These are phyloP conservation scores for Phytopythium mirpurense DNA, from an alignment of 352 stramenopile genomes.

Conservation along the genomic window DNA sequence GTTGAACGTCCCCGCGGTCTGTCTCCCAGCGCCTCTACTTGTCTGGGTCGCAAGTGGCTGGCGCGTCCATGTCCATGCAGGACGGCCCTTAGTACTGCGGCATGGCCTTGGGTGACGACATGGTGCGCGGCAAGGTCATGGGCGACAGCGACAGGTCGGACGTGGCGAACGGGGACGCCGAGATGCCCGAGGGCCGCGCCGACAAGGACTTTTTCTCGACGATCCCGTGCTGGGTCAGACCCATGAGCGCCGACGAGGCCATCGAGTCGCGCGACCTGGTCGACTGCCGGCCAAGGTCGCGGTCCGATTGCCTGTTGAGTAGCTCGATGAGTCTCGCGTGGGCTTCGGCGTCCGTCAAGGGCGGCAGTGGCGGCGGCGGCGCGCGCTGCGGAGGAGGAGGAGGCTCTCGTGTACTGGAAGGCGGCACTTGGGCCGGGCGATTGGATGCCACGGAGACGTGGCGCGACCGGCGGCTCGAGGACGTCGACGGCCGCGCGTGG, in stretches of 20 bases:
- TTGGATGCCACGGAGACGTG: conserved; percentile 2
- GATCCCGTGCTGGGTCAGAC: not conserved
- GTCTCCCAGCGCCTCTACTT: not conserved
- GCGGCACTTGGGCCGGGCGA: not conserved
- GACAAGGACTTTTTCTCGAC: not conserved
- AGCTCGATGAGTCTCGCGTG: conserved; percentile 3
- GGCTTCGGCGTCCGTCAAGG: not conserved
- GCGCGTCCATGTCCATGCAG: not conserved
- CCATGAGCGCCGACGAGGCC: conserved; percentile 1
- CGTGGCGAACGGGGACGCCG: conserved; percentile 1
- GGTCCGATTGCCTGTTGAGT: conserved; percentile 2
- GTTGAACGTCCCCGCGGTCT: not conserved
- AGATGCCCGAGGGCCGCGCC: not conserved
- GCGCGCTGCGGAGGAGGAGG: not conserved
- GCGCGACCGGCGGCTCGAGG: not conserved
- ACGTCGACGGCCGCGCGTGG: not conserved
- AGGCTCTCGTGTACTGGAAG: not conserved
- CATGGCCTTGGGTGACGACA: not conserved
- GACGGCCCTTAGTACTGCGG: not conserved
- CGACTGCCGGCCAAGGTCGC: not conserved
- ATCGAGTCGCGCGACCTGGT: conserved; percentile 3
- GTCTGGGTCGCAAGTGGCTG: not conserved
- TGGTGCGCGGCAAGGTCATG: not conserved
- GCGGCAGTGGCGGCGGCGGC: not conserved
- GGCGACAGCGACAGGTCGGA: conserved; percentile 4